Base-by-base conservation (phyloP, 176 grass and related monocot species). In the Aegilops sharonensis region DNA sequence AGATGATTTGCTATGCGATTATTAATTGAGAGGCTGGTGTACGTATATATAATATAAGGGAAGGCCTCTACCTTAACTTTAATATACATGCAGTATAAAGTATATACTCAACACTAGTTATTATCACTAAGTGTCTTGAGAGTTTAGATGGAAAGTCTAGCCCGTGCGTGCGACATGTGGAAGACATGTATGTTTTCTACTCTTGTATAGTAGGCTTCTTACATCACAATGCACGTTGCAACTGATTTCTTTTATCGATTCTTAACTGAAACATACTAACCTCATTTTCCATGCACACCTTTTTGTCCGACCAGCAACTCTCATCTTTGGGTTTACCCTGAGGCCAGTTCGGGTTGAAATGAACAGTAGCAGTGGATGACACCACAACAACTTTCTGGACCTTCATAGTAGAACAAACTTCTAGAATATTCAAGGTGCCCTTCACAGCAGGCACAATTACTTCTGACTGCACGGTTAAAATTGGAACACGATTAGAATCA, bases 381-480 rank as follows among this genome's bases (percentile, higher is more conserved):
- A 84, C 87, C 3, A 83, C 30, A 4, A 87, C 70, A 24, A 57
- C 31, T 64, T 63, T 67, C 60, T 65, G 39, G 21, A 89, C 66
- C 17, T 84, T 64, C 32, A 45, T 11, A 8, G 68, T 30, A 1
- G 64, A 62, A 62, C 81, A 84, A 20, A 45, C 87, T 59, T 80
- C 43, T 2, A 89, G 61, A 27, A 57, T 60, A 56, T 89, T 89
- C 14, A 40, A 24, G 68, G 81, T 85, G 21, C 81, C 81, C 1
- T 72, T 23, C 5, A 89, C 65, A 54, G 81, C 57, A 29, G 75
- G 87, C 62, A 2, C 62, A 32, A 93, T 23, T 36, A 93, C 36
- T 25, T 93, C 78, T 39, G 72, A 37, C 91, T 92, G 85, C 61
- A 84, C 9, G 32, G 21, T 61, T 37, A 18, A 50, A 75, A 30